These are phyloP conservation scores for Teunomyces funiuensis DNA, from an alignment of 805 yeast species.

Conservation along the genomic window DNA sequence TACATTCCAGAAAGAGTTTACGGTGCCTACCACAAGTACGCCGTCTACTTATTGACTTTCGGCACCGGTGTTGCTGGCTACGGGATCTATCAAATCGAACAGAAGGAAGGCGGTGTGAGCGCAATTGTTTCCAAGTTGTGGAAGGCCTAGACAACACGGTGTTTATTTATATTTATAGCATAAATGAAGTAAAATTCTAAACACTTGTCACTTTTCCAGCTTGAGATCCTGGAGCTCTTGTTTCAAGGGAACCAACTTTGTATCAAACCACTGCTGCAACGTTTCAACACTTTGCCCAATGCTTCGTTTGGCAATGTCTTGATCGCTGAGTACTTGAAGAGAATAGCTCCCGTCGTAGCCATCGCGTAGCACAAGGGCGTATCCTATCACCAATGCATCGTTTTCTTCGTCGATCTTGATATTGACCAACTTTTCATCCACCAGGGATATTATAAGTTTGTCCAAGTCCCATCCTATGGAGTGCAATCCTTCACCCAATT, in stretches of 20 bases:
- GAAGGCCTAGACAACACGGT: slow-evolving; percentile 28
- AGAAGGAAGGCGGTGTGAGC: slow-evolving; percentile 62
- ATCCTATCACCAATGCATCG: slow-evolving; percentile 16
- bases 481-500: slow-evolving; percentile 13
- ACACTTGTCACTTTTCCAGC: background rate
- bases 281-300: slow-evolving; percentile 17
- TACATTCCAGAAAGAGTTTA: slow-evolving; percentile 75
- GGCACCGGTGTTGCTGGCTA: slow-evolving; percentile 68
- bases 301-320: slow-evolving; percentile 21
- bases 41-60: slow-evolving; percentile 57
- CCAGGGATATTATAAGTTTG: slow-evolving; percentile 23
- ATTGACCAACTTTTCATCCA: slow-evolving; percentile 22
- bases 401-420: slow-evolving; percentile 29
- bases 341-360: slow-evolving; percentile 25
- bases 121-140: slow-evolving; percentile 44
- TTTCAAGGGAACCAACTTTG: background rate
- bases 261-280: slow-evolving; percentile 16
- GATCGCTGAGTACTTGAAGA: slow-evolving; percentile 24
- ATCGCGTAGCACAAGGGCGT: slow-evolving; percentile 27
- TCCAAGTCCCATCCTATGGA: slow-evolving; percentile 15
- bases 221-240: background rate
- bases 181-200: slow-evolving; percentile 2
- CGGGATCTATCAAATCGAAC: slow-evolving; percentile 71
- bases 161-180: slow-evolving; percentile 7
- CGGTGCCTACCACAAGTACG: slow-evolving; percentile 60